Evolutionary conservation across 129 eudicot species (phyloP).

Genomic region (Lonicera japonica): DNA sequence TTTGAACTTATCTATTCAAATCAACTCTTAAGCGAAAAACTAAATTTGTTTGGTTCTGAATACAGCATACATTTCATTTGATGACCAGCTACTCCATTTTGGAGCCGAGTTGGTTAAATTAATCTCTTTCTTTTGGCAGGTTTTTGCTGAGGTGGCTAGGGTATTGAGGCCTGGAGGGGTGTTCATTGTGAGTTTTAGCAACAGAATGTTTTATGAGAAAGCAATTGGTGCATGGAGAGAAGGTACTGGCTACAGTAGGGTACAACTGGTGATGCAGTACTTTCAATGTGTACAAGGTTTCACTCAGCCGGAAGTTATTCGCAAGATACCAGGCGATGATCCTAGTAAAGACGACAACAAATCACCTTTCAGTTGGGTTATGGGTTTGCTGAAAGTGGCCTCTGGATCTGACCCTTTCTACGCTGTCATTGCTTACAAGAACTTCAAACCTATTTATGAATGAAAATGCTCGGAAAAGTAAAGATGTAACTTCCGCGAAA

Average conservation of each 20-base stretch:
- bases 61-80: no score
- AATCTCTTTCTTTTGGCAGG: slow-evolving; percentile 18
- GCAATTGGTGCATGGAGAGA: slow-evolving; percentile 76
- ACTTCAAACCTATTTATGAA: slow-evolving; percentile 55
- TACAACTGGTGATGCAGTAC: slow-evolving; percentile 68
- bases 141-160: slow-evolving; percentile 66
- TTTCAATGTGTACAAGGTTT: slow-evolving; percentile 82
- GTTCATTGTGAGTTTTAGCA: slow-evolving; percentile 78
- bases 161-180: slow-evolving; percentile 82
- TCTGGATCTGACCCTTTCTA: slow-evolving; percentile 76
- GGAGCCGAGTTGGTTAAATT: not conserved
- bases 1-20: no score
- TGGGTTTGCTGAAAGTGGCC: slow-evolving; percentile 41
- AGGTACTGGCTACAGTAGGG: slow-evolving; percentile 60
- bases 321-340: slow-evolving; percentile 25
- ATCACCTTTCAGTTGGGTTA: slow-evolving; percentile 39
- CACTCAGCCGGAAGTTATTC: slow-evolving; percentile 58
- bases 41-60: no score
- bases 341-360: slow-evolving; percentile 14
- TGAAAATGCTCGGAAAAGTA: slow-evolving; percentile 1
- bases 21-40: no score
- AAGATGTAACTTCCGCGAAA: no score
- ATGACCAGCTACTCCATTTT: no score
- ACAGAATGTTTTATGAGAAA: slow-evolving; percentile 72
- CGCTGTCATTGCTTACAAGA: slow-evolving; percentile 75